These are phyloP conservation scores for Mitragyna speciosa DNA, from an alignment of 257 asterid species.

Conservation along the genomic window DNA sequence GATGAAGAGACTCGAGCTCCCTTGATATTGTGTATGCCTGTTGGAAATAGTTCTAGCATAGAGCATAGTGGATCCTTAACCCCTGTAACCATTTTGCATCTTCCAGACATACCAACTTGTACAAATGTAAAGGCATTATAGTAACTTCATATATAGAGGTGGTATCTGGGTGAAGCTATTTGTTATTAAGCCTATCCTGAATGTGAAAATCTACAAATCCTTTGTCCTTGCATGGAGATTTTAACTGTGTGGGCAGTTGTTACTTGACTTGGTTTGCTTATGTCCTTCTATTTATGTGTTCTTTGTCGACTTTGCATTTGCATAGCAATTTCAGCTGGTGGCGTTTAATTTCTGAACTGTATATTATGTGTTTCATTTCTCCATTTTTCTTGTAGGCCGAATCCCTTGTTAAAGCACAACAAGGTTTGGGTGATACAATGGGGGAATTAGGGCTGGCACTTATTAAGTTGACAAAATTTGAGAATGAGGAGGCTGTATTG, in stretches of 20 bases:
- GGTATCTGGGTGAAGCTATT: neutral
- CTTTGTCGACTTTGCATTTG: neutral
- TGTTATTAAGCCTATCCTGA: neutral
- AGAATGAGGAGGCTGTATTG: slow-evolving; percentile 64
- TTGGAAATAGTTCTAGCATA: neutral
- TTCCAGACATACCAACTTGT: too few species aligned
- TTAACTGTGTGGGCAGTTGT: neutral
- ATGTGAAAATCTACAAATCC: neutral
- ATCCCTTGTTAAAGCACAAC: slow-evolving; percentile 81
- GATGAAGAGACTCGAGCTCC: neutral
- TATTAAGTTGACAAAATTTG: slow-evolving; percentile 82
- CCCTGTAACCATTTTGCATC: neutral
- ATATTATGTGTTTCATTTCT: neutral
- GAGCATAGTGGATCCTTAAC: neutral
- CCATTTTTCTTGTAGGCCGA: slow-evolving; percentile 58
- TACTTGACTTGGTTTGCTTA: too few species aligned
- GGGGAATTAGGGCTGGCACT: slow-evolving; percentile 90
- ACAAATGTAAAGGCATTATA: neutral
- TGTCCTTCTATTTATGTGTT: neutral
- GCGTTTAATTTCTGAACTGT: neutral
- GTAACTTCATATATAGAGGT: neutral
- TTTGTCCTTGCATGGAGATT: neutral
- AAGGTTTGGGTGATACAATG: slow-evolving; percentile 83
- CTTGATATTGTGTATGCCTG: neutral
- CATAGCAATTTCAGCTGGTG: neutral